Base-by-base conservation (phyloP, 2,329 filamentous ascomycete species). In the Talaromyces sp. region DNA sequence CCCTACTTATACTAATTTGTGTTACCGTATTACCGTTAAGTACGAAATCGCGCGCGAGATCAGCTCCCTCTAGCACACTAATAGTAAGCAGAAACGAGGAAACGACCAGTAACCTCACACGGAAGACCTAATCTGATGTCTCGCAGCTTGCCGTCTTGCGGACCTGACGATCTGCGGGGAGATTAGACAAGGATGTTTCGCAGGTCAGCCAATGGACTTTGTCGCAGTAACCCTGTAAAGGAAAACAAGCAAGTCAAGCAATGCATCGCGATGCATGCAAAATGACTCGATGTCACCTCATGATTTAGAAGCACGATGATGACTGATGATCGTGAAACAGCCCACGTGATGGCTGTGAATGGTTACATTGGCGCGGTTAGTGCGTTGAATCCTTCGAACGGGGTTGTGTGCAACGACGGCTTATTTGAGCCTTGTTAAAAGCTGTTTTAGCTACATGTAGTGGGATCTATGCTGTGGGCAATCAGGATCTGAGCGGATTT, bases 101-200 rank as follows among this genome's bases (percentile, higher is more conserved):
- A 31, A 31, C 27, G 8, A 35, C 10, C 9, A 54, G 15, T 35
- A 22, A 56, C 50, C 10, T 56, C 50, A 35, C n/a, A 22, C 50
- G n/a, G 17, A 56, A 56, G 31, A 37, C 10, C n/a, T 15, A 31
- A 56, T 56, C 27, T 33, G 27, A 54, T 33, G 19, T 27, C 60
- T 35, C 11, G 13, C 15, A 47, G 6, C 8, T 11, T 19, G 15
- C 11, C 37, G 33, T 54, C 41, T 47, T 25, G 31, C 39, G 52
- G 61, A 39, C 41, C 61, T 62, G 61, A 58, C 19, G 61, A 63
- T 58, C 41, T 57, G 61, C 52, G 27, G 50, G 43, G 25, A 49
- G 61, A 50, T 27, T 58, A 10, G n/a, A 22, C 13, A 37, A n/a
- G 31, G 39, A 31, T 33, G 31, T 54, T 37, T 39, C 9, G 11